Conservation (phyloP, 2,329 filamentous ascomycete genomes). For the Chrysoporthe cubensis region DNA sequence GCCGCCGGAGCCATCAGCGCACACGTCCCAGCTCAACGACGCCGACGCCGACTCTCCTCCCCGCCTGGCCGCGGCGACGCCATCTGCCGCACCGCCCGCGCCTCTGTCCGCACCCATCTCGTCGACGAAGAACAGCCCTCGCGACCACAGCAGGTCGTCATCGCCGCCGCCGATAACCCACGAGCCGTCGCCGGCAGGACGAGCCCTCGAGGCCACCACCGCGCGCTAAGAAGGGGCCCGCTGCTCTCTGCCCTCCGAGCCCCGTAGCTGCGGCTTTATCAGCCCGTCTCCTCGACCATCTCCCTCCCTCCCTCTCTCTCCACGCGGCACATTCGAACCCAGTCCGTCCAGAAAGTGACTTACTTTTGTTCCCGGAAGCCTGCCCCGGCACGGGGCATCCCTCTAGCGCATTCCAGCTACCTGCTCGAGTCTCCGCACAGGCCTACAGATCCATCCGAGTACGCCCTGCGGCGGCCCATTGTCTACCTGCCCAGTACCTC, state of each 20-base stretch:
- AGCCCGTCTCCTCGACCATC: neutral
- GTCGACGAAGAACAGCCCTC: neutral
- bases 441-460: neutral
- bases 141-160: neutral
- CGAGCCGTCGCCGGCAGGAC: too few species aligned
- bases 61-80: neutral
- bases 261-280: neutral
- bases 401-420: neutral
- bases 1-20: neutral
- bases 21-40: neutral
- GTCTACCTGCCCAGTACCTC: neutral
- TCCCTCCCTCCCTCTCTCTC: too few species aligned
- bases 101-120: neutral
- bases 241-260: too few species aligned
- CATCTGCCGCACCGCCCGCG: neutral
- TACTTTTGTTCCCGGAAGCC: conserved; percentile 12
- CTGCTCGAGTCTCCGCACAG: neutral
- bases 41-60: neutral
- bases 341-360: neutral
- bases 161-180: neutral
- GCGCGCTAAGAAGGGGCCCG: too few species aligned
- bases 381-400: conserved; percentile 14
- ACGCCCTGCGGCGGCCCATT: neutral
- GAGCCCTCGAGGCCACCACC: neutral
- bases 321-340: too few species aligned